These are phyloP conservation scores for Debaryomyces hansenii DNA, from an alignment of 805 yeast species.

Conservation along the genomic window DNA sequence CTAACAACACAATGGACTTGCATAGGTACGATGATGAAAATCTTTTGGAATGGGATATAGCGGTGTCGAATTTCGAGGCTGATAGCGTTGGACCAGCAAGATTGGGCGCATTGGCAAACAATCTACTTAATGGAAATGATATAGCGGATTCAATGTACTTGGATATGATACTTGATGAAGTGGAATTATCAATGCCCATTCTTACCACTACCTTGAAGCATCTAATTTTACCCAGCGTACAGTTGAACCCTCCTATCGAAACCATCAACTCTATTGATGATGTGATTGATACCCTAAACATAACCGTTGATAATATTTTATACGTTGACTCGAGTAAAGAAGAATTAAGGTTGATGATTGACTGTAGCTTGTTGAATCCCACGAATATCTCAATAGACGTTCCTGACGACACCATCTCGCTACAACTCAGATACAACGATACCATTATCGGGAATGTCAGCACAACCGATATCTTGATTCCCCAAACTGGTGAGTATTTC, in stretches of 20 bases:
- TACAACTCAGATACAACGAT: slow-evolving; percentile 30
- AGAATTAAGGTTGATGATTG: slow-evolving; percentile 25
- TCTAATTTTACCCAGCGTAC: background rate
- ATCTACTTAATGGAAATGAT: slow-evolving; percentile 5
- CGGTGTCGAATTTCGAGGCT: slow-evolving; percentile 9
- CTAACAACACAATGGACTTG: slow-evolving; percentile 3
- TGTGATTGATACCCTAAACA: slow-evolving; percentile 9
- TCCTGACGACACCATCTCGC: slow-evolving; percentile 18
- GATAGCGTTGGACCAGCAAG: slow-evolving; percentile 8
- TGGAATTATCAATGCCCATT: slow-evolving; percentile 11
- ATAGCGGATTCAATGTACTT: slow-evolving; percentile 4
- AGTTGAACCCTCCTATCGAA: background rate
- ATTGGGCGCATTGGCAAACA: slow-evolving; percentile 15
- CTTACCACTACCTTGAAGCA: background rate
- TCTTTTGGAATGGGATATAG: slow-evolving; percentile 4
- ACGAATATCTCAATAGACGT: slow-evolving; percentile 21
- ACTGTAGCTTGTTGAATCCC: slow-evolving; percentile 34
- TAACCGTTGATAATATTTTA: slow-evolving; percentile 14
- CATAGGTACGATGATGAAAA: background rate
- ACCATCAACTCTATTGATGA: slow-evolving; percentile 1
- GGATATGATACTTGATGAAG: slow-evolving; percentile 13
- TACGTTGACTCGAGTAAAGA: slow-evolving; percentile 26
- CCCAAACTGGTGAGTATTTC: slow-evolving; percentile 1
- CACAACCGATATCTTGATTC: slow-evolving; percentile 20
- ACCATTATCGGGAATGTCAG: slow-evolving; percentile 32